Base-by-base conservation (phyloP, 108 stramenopile genomes). In the Skeletonema menzelii region DNA sequence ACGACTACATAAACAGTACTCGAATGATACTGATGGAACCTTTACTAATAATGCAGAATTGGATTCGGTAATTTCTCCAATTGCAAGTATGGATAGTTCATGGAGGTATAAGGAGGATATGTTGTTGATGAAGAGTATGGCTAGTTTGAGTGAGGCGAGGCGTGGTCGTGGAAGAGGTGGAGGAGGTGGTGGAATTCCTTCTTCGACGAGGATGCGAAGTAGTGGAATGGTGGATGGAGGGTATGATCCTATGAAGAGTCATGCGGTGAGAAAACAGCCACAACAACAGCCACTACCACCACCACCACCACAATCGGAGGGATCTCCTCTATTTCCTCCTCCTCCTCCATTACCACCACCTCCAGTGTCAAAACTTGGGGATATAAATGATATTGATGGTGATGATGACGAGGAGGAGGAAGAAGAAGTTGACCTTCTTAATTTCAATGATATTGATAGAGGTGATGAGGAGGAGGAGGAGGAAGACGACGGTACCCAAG, bases 51-150 rank as follows among this genome's bases (percentile, higher is more conserved):
- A n/a, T 24, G 7, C 7, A 0, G 19, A 49, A 6, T 46, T 46
- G 0, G 19, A 49, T 7, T 20, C 47, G 8, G 17, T 22, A 20
- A 22, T 49, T 49, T 19, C 20, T 22, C 47, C 47, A 1, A 49
- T 49, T 49, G 47, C 47, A 2, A 20, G 20, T 20, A 20, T 49
- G 47, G 47, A 49, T 49, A 49, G 47, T 49, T 49, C 47, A 22
- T 49, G 47, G 47, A 49, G 47, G 47, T 49, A 49, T 22, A 49
- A 49, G 47, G 47, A 49, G 20, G 47, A 49, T 49, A 49, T 49
- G 2, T 15, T 49, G 20, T 49, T 49, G 47, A 49, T 49, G 47
- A 49, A 49, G 15, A 8, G 47, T 49, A 49, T 49, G 47, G 13
- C 47, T 49, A 49, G 47, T 20, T 20, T 49, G 5, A 15, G 14